These are phyloP conservation scores for Eudorina sp. DNA, from an alignment of 139 green algal species.

Conservation along the genomic window DNA sequence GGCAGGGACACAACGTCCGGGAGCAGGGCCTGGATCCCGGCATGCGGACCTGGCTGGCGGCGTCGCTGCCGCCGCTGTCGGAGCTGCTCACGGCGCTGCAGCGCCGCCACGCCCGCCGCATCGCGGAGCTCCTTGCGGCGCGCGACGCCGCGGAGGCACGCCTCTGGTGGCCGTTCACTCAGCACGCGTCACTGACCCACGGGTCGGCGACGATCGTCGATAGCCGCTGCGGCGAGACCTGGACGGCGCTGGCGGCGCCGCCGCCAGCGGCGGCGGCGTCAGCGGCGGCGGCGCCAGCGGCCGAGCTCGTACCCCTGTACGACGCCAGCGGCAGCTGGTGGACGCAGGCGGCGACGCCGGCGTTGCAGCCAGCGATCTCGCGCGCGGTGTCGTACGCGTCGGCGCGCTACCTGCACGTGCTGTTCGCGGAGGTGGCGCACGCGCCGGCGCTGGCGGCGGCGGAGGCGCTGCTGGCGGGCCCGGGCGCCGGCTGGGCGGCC, in stretches of 20 bases:
- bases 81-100: constrained; percentile 64
- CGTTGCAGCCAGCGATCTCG: constrained; percentile 79
- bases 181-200: constrained; percentile 80
- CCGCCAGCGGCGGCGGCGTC: not conserved
- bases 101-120: constrained; percentile 61
- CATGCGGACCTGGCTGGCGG: constrained; percentile 77
- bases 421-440: constrained; percentile 91
- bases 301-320: constrained; percentile 71
- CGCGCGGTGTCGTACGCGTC: constrained; percentile 75
- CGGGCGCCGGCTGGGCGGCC: constrained; percentile 80
- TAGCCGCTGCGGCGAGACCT: constrained; percentile 84
- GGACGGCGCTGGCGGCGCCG: constrained; percentile 66
- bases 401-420: constrained; percentile 94
- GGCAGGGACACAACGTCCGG: not conserved
- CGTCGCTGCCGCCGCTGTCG: constrained; percentile 63
- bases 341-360: constrained; percentile 82
- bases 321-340: constrained; percentile 97
- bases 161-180: constrained; percentile 98
- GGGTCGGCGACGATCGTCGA: constrained; percentile 82
- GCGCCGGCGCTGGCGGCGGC: constrained; percentile 76
- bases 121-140: constrained; percentile 57
- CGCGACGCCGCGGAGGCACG: constrained; percentile 47
- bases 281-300: not conserved
- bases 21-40: constrained; percentile 62
- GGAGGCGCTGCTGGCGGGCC: constrained; percentile 68